Percentiles rank a stretch among this genome's conserved stretches.
Evolutionary conservation across 2,329 filamentous ascomycete species (phyloP).

Genomic region (Venturia asperata): DNA sequence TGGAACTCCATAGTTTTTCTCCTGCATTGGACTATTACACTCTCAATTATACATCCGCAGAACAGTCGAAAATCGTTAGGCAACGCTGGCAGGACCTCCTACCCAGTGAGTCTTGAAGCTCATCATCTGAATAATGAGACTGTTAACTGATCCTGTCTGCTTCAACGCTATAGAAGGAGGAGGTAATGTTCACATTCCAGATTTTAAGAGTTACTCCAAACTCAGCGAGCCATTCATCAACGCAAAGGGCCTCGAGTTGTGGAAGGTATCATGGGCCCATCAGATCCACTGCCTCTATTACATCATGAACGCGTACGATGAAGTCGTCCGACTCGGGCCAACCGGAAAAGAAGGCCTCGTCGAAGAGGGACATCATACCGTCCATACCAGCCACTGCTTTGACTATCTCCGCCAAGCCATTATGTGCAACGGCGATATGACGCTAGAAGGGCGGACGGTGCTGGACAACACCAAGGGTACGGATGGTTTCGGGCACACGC

Average conservation of each 20-base stretch:
- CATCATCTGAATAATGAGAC: not conserved
- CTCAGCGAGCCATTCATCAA: not conserved
- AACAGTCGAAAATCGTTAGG: not conserved
- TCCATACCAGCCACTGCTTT: constrained; percentile 17
- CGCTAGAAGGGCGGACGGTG: not conserved
- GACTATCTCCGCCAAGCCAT: constrained; percentile 16
- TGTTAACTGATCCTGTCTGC: not conserved
- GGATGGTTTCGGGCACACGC: constrained; percentile 13
- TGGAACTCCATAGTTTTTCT: not conserved
- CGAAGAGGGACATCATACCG: not conserved
- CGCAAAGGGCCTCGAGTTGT: not conserved
- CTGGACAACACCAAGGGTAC: not conserved
- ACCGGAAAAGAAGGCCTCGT: not conserved
- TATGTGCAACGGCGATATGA: constrained; percentile 14
- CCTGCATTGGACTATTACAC: not conserved
- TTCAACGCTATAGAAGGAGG: not conserved
- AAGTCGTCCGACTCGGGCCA: constrained; percentile 3
- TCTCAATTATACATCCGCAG: not conserved
- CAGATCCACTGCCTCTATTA: constrained; percentile 13
- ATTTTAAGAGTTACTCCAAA: not conserved
- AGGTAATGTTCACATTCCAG: not conserved
- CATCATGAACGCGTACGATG: constrained; percentile 13
- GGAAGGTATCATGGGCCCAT: constrained; percentile 11
- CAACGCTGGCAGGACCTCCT: not conserved
- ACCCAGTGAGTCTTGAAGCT: not conserved